Conservation (phyloP, 257 asterid genomes). For the Avicennia marina region DNA sequence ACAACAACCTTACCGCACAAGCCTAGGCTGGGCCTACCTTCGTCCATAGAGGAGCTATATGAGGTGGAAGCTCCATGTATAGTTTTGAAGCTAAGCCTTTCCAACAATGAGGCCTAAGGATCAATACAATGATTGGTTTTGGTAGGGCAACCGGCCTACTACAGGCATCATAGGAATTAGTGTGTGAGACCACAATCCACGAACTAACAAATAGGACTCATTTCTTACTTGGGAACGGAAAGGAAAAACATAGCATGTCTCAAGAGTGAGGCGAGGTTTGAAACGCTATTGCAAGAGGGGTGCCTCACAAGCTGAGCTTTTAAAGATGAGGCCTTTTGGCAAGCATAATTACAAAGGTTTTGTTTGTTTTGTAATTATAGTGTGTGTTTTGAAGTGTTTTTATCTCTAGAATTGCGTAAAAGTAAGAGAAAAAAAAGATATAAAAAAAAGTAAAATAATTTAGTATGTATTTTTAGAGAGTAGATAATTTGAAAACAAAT, state of each 20-base stretch:
- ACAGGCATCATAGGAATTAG: slow-evolving; percentile 12
- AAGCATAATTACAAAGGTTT: no score
- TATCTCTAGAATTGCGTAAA: no score
- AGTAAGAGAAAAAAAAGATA: no score
- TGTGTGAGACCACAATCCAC: slow-evolving; percentile 5
- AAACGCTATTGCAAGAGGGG: neutral
- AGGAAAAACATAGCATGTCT: slow-evolving; percentile 11
- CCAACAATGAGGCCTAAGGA: slow-evolving; percentile 15
- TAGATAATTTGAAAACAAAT: no score
- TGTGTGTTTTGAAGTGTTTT: no score
- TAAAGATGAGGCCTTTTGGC: neutral
- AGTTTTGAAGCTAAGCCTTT: slow-evolving; percentile 8
- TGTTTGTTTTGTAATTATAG: no score
- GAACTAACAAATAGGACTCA: neutral
- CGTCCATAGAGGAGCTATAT: neutral
- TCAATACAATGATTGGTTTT: slow-evolving; percentile 17
- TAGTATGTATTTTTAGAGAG: no score
- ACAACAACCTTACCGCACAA: no score
- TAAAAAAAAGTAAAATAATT: no score
- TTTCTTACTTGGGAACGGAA: slow-evolving; percentile 11
- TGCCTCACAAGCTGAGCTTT: neutral
- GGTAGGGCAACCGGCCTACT: slow-evolving; percentile 12
- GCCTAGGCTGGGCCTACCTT: neutral
- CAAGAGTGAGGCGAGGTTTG: slow-evolving; percentile 4
- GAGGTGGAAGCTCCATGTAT: neutral